Percentiles rank a stretch among this genome's conserved stretches.
Evolutionary conservation across 2,329 filamentous ascomycete species (phyloP).

Genomic region (Paracoccidioides lutzii): DNA sequence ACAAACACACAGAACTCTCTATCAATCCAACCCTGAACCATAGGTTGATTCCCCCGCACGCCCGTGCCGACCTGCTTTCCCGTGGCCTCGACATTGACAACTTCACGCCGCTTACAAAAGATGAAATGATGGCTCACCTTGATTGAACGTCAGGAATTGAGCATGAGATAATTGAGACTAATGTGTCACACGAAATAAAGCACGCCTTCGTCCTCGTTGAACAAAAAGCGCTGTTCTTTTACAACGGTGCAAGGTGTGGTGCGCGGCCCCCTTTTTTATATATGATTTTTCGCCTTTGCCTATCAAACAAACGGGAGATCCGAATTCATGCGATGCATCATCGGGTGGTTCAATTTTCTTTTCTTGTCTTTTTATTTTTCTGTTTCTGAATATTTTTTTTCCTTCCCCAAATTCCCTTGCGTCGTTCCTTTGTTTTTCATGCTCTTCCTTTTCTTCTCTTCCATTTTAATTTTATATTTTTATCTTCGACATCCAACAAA

Average conservation of each 20-base stretch:
- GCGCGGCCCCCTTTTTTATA: conserved; percentile 5
- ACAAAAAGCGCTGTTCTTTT: conserved; percentile 17
- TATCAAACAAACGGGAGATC: conserved; percentile 12
- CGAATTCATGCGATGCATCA: conserved; percentile 17
- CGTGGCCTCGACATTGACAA: conserved; percentile 86
- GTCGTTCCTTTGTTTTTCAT: too few relatives aligned
- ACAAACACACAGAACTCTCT: conserved; percentile 61
- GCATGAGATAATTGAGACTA: conserved; percentile 13
- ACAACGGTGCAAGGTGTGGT: conserved; percentile 14
- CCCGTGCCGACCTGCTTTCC: conserved; percentile 58
- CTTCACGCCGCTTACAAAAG: conserved; percentile 78
- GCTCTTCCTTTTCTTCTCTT: too few relatives aligned
- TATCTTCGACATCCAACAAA: conserved; percentile 14
- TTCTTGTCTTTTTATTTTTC: too few relatives aligned
- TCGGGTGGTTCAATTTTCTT: conserved; percentile 17
- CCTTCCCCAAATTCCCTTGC: too few relatives aligned
- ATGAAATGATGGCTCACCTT: conserved; percentile 94
- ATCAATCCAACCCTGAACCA: conserved; percentile 80
- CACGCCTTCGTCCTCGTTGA: conserved; percentile 17
- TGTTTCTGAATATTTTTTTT: too few relatives aligned
- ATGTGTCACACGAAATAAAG: conserved; percentile 25
- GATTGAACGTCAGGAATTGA: conserved; percentile 50
- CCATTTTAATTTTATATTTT: too few relatives aligned
- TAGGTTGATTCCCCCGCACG: conserved; percentile 74
- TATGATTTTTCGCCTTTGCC: conserved; percentile 9